Evolutionary conservation across 345 rosid genomes (phyloP).

Genomic region (Chamaenerion angustifolium): DNA sequence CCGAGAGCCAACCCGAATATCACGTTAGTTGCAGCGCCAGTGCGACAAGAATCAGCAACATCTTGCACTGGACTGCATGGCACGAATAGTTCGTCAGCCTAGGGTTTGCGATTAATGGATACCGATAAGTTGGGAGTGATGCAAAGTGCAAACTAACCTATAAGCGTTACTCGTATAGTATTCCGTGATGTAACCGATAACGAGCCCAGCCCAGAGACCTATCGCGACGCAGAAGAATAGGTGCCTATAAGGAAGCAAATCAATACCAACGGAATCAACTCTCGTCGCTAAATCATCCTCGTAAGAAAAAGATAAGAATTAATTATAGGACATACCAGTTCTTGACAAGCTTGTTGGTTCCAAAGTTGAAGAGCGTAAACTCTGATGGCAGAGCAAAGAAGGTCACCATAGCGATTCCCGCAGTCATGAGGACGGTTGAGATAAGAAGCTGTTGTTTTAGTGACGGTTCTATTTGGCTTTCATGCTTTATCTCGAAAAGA

Average conservation of each 20-base stretch:
- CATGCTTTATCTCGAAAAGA: constrained; percentile 36
- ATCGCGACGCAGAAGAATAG: constrained; percentile 50
- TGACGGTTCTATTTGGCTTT: constrained; percentile 40
- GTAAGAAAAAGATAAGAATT: too few relatives aligned
- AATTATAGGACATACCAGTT: constrained; percentile 34
- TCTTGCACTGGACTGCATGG: constrained; percentile 70
- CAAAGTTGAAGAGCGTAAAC: constrained; percentile 49
- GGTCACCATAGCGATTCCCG: constrained; percentile 39
- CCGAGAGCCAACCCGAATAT: constrained; percentile 60
- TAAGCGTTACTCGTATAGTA: constrained; percentile 60
- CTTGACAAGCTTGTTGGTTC: constrained; percentile 36
- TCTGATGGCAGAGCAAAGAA: constrained; percentile 43
- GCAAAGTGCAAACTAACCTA: constrained; percentile 36
- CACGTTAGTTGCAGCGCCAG: constrained; percentile 60
- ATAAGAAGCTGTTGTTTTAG: constrained; percentile 50
- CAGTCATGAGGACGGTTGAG: constrained; percentile 59
- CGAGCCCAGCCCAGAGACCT: constrained; percentile 67
- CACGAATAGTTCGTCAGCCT: too few relatives aligned
- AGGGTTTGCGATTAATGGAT: too few relatives aligned
- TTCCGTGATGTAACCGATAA: constrained; percentile 46
- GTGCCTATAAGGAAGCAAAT: constrained; percentile 24
- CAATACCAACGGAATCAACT: neutral
- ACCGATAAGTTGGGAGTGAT: too few relatives aligned
- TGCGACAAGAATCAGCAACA: constrained; percentile 56
- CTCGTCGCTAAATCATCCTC: neutral